These are phyloP conservation scores for Coniochaeta ligniaria DNA, from an alignment of 2,329 filamentous ascomycete species.

Conservation along the genomic window DNA sequence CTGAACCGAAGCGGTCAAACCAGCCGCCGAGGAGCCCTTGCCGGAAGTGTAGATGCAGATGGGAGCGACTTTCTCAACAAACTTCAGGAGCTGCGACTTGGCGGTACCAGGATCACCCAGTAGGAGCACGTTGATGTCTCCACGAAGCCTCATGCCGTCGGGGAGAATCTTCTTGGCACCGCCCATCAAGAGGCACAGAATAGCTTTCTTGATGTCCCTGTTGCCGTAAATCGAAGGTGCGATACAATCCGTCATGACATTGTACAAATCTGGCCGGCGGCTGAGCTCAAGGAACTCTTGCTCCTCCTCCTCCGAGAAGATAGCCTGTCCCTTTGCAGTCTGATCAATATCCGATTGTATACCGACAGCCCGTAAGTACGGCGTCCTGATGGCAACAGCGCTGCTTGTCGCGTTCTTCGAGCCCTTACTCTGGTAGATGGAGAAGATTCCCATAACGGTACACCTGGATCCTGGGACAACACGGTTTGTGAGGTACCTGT, in stretches of 20 bases:
- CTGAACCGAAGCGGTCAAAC: conserved; percentile 95
- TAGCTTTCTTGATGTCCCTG: conserved; percentile 92
- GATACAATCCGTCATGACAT: conserved; percentile 82
- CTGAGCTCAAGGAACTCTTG: conserved; percentile 93
- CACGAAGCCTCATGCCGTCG: conserved; percentile 94
- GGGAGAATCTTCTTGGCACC: conserved; percentile 97
- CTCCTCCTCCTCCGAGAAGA: conserved; percentile 92
- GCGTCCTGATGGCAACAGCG: conserved; percentile 91
- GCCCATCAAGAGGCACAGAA: conserved; percentile 85
- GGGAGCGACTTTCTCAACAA: conserved; percentile 91
- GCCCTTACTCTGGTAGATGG: conserved; percentile 91
- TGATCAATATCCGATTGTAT: conserved; percentile 88
- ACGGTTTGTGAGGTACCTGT: conserved; percentile 88
- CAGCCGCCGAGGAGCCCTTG: conserved; percentile 94
- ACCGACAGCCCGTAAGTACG: conserved; percentile 87
- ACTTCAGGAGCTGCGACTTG: conserved; percentile 95
- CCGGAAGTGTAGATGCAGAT: conserved; percentile 98
- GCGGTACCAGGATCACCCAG: conserved; percentile 97
- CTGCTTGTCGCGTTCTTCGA: conserved; percentile 69
- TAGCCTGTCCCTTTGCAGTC: conserved; percentile 73
- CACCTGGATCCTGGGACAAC: conserved; percentile 94
- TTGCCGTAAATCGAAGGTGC: conserved; percentile 98
- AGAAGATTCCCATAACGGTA: conserved; percentile 94
- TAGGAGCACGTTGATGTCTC: conserved; percentile 95
- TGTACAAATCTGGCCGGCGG: conserved; percentile 85